Evolutionary conservation across 305 asterid species (phyloP).

Genomic region (Andrographis paniculata): DNA sequence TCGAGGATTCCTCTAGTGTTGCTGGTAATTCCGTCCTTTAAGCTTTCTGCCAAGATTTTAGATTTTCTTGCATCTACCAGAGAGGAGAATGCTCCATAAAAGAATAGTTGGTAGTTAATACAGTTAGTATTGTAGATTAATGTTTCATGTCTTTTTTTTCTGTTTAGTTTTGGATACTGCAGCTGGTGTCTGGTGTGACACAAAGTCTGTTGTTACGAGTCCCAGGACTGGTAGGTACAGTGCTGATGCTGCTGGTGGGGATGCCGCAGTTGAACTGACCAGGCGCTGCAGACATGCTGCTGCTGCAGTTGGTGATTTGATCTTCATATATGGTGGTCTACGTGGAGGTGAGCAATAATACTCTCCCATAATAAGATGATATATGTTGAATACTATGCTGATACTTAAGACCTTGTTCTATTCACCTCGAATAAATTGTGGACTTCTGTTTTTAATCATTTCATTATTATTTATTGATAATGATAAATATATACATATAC

Average conservation of each 20-base stretch:
- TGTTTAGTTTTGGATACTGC: conserved; percentile 93
- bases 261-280: conserved; percentile 93
- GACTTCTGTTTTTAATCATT: too few relatives aligned
- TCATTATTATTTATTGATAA: too few relatives aligned
- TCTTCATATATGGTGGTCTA: conserved; percentile 93
- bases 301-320: conserved; percentile 92
- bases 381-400: conserved; percentile 10
- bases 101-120: background rate
- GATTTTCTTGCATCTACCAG: conserved; percentile 3
- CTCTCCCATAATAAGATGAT: conserved; percentile 4
- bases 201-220: conserved; percentile 87
- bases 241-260: conserved; percentile 99
- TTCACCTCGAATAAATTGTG: too few relatives aligned
- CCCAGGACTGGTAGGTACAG: conserved; percentile 95
- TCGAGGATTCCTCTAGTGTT: conserved; percentile 97
- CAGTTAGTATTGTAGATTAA: conserved; percentile 5
- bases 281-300: conserved; percentile 99
- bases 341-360: conserved; percentile 86
- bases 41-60: conserved; percentile 11
- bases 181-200: conserved; percentile 99
- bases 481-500: too few relatives aligned
- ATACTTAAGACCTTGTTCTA: conserved; percentile 15
- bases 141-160: conserved; percentile 9
- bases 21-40: conserved; percentile 55
- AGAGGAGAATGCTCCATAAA: background rate